Evolutionary conservation across 371 early-diverging fungal species (phyloP), one percentile per base, ranked within the genome.

Genomic region (Conidiobolus incongruus): DNA sequence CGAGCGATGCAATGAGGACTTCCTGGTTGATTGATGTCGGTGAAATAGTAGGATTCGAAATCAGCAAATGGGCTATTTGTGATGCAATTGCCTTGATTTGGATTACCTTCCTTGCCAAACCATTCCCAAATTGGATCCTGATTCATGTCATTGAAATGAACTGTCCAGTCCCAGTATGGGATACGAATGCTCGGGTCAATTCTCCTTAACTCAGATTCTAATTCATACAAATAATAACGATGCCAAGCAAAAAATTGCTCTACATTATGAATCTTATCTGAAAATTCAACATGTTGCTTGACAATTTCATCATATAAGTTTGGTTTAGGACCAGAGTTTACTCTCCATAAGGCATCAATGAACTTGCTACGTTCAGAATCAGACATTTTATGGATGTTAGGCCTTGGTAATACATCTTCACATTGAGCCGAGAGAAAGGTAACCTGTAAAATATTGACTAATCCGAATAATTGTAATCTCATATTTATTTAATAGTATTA

Each of bases 211-310:
- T 31, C 31, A 7, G 4, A 12, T 31, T 47, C 47, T 2, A 47
- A 26, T 4, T 23, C 35, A 15, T 22, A 34, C 24, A 47, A 17
- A 34, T 33, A 47, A 8, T 17, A 31, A 8, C 47, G 47, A 40
- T 47, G 47, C 47, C 47, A 47, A 26, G 47, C 24, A 7, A 47
- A 24, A 22, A 47, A 47, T 8, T n/a, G 22, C n/a, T 40, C 40
- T 23, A 35, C 26, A 0, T 23, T n/a, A 34, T 47, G 47, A 21
- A 43, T 43, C 20, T 31, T 13, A 6, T 31, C 16, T 12, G 31
- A 43, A 29, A 43, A 33, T 10, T 31, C 32, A 13, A 17, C 21
- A 19, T 43, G 43, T 2, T 33, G 15, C 21, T 43, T 31, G 8
- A 20, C 13, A 20, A 43, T 12, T n/a, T 29, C 5, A 35, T 43